These are phyloP conservation scores for Plasmodium fragile DNA, from an alignment of 169 alveolate species.

Conservation along the genomic window DNA sequence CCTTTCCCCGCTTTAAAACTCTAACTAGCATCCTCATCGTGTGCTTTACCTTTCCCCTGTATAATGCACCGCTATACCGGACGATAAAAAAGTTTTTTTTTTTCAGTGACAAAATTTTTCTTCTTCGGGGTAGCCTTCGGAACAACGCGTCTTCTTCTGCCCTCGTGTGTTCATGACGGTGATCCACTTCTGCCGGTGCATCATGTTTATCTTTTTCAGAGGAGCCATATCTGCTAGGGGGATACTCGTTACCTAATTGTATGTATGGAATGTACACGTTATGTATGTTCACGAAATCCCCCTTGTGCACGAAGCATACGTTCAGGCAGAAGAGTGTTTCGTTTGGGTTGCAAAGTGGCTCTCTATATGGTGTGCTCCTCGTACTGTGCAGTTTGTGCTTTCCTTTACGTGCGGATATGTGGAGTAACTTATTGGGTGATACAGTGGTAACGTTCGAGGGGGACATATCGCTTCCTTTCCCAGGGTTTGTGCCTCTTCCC, in stretches of 20 bases:
- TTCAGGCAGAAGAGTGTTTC: slow-evolving; percentile 51
- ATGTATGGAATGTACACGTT: slow-evolving; percentile 68
- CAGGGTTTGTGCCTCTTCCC: not conserved
- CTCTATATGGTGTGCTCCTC: not conserved
- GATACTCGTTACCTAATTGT: slow-evolving; percentile 2
- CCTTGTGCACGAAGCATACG: slow-evolving; percentile 46
- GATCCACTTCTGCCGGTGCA: not conserved
- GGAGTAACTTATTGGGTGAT: not conserved
- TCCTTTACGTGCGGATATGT: not conserved
- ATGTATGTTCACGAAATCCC: slow-evolving; percentile 53
- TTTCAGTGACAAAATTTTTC: slow-evolving; percentile 24
- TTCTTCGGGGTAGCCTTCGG: not conserved
- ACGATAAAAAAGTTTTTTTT: not conserved
- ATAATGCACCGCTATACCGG: slow-evolving; percentile 16
- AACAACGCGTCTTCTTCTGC: not conserved
- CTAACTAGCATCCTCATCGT: not conserved
- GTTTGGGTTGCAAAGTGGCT: slow-evolving; percentile 5
- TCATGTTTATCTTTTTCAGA: not conserved
- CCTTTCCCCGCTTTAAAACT: not conserved
- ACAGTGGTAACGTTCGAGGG: not conserved
- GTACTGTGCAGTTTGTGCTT: not conserved
- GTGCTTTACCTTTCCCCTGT: not conserved
- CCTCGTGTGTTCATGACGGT: not conserved
- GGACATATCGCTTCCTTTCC: not conserved
- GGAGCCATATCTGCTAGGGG: not conserved